Evolutionary conservation across 495 filamentous ascomycete species (phyloP), one percentile per base, ranked within the genome.

Genomic region (Margaritispora aquatica): DNA sequence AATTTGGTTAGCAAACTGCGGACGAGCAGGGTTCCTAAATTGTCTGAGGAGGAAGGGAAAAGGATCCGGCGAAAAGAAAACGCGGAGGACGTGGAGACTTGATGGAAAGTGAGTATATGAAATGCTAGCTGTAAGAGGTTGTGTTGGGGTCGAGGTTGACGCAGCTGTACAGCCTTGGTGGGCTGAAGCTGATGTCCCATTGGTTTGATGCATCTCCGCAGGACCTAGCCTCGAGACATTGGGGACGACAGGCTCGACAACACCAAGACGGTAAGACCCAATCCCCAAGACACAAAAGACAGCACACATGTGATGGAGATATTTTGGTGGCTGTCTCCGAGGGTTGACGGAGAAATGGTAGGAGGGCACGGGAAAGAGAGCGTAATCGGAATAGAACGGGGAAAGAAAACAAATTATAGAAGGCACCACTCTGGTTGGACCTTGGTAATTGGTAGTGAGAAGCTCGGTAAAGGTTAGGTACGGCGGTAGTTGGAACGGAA

Each of bases 1-100:
- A 27, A 53, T 15, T 19, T n/a, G n/a, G 58, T 62, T 62, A 65
- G 63, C 59, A 29, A 51, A 23, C n/a, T n/a, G 54, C 38, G n/a
- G 5, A 26, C 50, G 17, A 29, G 50, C 50, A 52, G 24, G 50
- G 27, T 52, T 54, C n/a, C n/a, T n/a, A n/a, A n/a, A n/a, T n/a
- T n/a, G n/a, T n/a, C n/a, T n/a, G n/a, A n/a, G n/a, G n/a, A n/a
- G n/a, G 31, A 17, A 38, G 21, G 17, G 22, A 19, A 23, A 24
- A 50, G 21, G 9, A 4, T 50, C n/a, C 20, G 17, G 4, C 47
- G 27, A 27, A 26, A 44, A 24, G 26, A 47, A 57, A n/a, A 22
- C 13, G 54, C 17, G 48, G 59, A 27, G 41, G 41, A 58, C 29
- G 59, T 55, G 61, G 29, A 55, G 61, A 56, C 51, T 51, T 59